Percentiles rank a stretch among this genome's conserved stretches.
phyloP scores from a whole-genome alignment of 305 asterid genomes.

The Salvia sclarea region DNA sequence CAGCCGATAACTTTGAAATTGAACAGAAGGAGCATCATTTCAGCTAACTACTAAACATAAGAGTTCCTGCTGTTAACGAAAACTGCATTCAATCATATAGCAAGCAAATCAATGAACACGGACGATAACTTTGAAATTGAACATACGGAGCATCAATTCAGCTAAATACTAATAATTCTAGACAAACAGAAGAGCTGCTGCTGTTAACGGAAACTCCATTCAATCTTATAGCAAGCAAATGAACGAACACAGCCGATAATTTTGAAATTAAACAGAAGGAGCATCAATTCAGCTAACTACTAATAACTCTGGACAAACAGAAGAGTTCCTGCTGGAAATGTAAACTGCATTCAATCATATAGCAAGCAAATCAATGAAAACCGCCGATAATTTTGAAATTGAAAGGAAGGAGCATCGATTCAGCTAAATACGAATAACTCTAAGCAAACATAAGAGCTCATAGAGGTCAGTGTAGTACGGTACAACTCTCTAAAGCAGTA shows the following conservation, averaged over 20 bases:
- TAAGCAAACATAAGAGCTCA: not conserved
- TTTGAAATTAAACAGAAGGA: not conserved
- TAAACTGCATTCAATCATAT: too few species aligned
- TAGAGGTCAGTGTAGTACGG: not conserved
- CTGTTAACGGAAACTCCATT: not conserved
- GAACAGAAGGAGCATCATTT: not conserved
- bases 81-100: too few species aligned
- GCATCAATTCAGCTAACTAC: not conserved
- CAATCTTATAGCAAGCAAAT: not conserved
- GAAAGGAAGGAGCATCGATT: too few species aligned
- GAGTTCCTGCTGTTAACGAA: too few species aligned
- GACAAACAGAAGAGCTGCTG: not conserved
- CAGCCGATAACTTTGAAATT: not conserved
- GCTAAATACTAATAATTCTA: not conserved
- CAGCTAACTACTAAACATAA: too few species aligned
- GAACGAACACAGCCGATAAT: not conserved
- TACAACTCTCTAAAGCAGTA: not conserved
- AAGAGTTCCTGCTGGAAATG: too few species aligned
- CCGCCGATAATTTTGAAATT: too few species aligned
- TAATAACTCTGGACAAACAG: too few species aligned
- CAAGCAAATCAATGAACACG: too few species aligned
- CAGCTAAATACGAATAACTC: conserved; percentile 3
- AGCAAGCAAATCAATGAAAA: too few species aligned
- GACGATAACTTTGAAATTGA: too few species aligned
- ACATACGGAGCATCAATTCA: too few species aligned